Evolutionary conservation across 2,329 filamentous ascomycete species (phyloP), one percentile per base, ranked within the genome.

Genomic region (Fusarium coffeatum): DNA sequence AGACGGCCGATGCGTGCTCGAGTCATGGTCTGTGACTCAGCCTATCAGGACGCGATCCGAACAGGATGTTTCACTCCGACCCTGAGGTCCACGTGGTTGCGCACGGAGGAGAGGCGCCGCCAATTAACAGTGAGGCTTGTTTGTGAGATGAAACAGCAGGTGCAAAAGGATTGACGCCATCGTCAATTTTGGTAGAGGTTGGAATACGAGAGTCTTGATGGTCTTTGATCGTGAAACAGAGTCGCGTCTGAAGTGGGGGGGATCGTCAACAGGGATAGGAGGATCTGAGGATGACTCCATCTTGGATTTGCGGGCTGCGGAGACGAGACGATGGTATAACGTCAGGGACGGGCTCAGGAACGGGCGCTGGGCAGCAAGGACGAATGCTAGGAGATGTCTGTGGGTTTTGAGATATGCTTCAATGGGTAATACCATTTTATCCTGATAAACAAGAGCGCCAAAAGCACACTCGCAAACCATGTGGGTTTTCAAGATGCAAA

Each of bases 391-490:
- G 9, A 18, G 9, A 11, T 11, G 9, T 37, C 9, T 37, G 16
- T 37, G 32, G 16, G 16, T 18, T 37, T 10, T 18, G 32, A 6
- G 32, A 37, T 5, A 37, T 11, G 8, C 6, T 10, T 18, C 32
- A 8, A 28, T 6, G 7, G 11, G 28, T 28, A 28, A 12, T 13
- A 6, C 6, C 1, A 28, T 28, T 28, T 28, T 6, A 13, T 6
- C 2, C 28, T 2, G 11, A 12, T 12, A 6, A 12, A 12, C 12
- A 5, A 6, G 11, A 5, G 27, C 11, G 5, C 5, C 27, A 12
- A 4, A 3, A 28, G 5, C 2, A 28, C 11, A 1, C 1, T 1
- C 1, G 28, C 28, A 0, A 13, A 11, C 28, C 5, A 28, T 7
- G 4, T 13, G 12, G 11, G 11, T 13, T 28, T 28, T 6, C 28